Percentiles rank a stretch among this genome's conserved stretches.
Evolutionary conservation across 768 basidiomycete species (phyloP).

Genomic region (Trametes cubensis): DNA sequence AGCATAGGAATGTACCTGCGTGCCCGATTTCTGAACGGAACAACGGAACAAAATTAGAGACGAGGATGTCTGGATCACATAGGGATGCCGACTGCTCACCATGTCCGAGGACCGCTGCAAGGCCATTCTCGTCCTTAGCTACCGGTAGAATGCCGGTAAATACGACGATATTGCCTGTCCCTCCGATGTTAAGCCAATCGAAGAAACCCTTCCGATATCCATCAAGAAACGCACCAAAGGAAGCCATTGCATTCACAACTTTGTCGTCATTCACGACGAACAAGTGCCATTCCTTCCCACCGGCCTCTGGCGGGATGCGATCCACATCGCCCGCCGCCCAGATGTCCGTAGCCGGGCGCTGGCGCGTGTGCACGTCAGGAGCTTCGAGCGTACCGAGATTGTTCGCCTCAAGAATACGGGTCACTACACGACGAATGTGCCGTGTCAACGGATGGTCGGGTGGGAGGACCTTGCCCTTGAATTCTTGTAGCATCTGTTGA

Average conservation of each 20-base stretch:
- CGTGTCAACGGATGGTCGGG: conserved; percentile 63
- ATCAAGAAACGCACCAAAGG: conserved; percentile 53
- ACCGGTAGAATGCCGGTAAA: conserved; percentile 89
- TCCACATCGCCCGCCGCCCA: conserved; percentile 26
- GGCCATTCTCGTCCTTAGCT: conserved; percentile 73
- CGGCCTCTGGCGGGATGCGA: conserved; percentile 28
- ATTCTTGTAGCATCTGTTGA: conserved; percentile 54
- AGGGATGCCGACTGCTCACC: conserved; percentile 46
- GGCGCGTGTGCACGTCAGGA: conserved; percentile 28
- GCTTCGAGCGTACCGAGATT: conserved; percentile 66
- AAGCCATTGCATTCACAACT: conserved; percentile 77
- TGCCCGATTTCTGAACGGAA: conserved; percentile 74
- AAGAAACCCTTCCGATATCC: neutral
- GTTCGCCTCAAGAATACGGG: conserved; percentile 68
- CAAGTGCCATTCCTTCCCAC: conserved; percentile 59
- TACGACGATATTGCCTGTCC: conserved; percentile 73
- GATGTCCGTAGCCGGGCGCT: conserved; percentile 34
- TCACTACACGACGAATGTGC: conserved; percentile 71
- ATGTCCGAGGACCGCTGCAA: conserved; percentile 85
- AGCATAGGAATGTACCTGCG: conserved; percentile 46
- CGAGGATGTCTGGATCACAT: neutral
- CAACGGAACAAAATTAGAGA: neutral
- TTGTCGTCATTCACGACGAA: conserved; percentile 75
- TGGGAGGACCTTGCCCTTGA: conserved; percentile 59
- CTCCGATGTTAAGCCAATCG: neutral